Base-by-base conservation (phyloP, 441 rosid species). In the Gossypium davidsonii region DNA sequence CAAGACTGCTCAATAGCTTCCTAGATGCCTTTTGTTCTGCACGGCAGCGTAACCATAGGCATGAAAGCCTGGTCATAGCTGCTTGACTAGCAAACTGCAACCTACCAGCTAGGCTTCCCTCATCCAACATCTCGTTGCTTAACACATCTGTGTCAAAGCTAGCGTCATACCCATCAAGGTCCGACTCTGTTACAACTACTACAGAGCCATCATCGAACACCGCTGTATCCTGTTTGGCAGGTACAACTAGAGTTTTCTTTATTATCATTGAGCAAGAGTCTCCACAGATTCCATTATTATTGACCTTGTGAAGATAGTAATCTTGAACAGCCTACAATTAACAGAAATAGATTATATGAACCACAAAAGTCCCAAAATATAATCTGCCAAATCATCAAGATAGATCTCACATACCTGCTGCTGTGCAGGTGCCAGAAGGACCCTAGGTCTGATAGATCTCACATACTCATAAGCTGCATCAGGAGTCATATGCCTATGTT, bases 291-390 rank as follows among this genome's bases (percentile, higher is more conserved):
- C 61, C 57, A 68, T 44, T 63, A 68, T 69, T 74, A 70, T 72
- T 79, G 65, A 80, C 79, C 75, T 70, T 79, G 23, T 34, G 78
- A 68, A 72, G 67, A 59, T 81, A 80, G 69, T 78, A 87, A 26
- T 79, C 83, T 78, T 82, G 83, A 79, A 82, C 90, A 60, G 87
- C 88, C 88, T 83, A 76, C 44, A 67, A 59, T 57, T 49, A 12
- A 25, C 42, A 49, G 37, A 65, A 49, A 31, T n/a, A 58, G 46
- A n/a, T 4, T 4, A 59, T 9, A 48, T 59, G 23, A 74, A 15
- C 25, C 9, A 23, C 7, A 28, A 8, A 31, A 44, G 28, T 4
- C 17, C 2, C 25, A 39, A 15, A 58, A 28, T 15, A 51, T 26
- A 6, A 61, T 62, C 7, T 6, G 37, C 34, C 9, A 62, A 34